Evolutionary conservation across 257 asterid species (phyloP), one percentile per base, ranked within the genome.

Genomic region (Lithospermum erythrorhizon): DNA sequence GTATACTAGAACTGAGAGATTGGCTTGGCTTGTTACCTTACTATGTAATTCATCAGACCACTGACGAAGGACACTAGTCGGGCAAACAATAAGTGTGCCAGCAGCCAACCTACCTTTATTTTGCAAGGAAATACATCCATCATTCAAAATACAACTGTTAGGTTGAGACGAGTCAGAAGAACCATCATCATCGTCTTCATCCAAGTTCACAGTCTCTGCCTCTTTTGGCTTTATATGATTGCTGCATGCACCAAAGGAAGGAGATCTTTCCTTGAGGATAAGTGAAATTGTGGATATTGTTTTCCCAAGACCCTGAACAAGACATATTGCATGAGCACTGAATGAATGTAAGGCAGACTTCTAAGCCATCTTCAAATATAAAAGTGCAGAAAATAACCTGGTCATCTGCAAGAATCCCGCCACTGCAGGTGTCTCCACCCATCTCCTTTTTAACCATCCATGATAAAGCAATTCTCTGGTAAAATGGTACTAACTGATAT

Each of bases 391-490:
- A 64, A 66, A 63, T 59, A 66, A 93, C 99, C 97, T 93, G 99
- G 78, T 93, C 99, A 65, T 93, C 99, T n/a, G 99, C 99, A 66
- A 93, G 99, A 79, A 93, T 84, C 61, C 99, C 99, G 54, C 99
- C 99, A 72, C 94, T 82, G 77, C 99, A 93, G 68, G 84, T 83
- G 21, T 86, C 80, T 76, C 82, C 79, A 35, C 71, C 82, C 7
- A 84, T 93, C 83, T 93, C 99, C 76, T 86, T 89, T 79, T 83
- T 83, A 61, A 83, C 87, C 99, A 93, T 93, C 99, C 99, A 93
- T 68, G 88, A 80, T 68, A 93, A 79, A 68, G 99, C 99, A 76
- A 93, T 85, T 55, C 94, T 78, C 99, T 93, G 83, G 21, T 55
- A 64, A 78, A 56, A 72, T 68, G 70, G 27, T 49, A 41, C 17